These are phyloP conservation scores for Phlegmacium glaucopus DNA, from an alignment of 768 basidiomycete genomes.

Conservation along the genomic window DNA sequence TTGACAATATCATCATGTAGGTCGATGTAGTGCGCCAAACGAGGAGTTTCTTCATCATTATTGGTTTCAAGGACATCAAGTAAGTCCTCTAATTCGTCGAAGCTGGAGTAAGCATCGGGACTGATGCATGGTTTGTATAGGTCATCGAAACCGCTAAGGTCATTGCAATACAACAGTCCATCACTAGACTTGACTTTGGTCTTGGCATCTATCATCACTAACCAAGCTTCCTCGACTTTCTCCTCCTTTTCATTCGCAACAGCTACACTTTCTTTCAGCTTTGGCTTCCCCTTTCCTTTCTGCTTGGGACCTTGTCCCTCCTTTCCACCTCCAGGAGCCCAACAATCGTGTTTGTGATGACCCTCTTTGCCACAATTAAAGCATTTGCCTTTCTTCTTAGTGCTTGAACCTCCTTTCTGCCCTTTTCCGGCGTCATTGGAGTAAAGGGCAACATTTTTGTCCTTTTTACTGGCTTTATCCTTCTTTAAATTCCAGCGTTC, in stretches of 20 bases:
- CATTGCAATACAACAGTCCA: not conserved
- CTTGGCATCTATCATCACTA: not conserved
- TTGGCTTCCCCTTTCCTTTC: too few species aligned
- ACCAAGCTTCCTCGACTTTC: not conserved
- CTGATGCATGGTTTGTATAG: not conserved
- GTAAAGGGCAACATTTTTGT: too few species aligned
- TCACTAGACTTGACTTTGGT: not conserved
- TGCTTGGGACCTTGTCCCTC: slow-evolving; percentile 24
- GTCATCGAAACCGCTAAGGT: too few species aligned
- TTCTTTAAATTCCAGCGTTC: too few species aligned
- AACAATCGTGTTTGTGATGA: slow-evolving; percentile 26
- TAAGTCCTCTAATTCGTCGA: too few species aligned
- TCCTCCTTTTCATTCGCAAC: not conserved
- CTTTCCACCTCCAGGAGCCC: slow-evolving; percentile 30
- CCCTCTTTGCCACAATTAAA: slow-evolving; percentile 13
- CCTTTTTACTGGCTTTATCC: too few species aligned
- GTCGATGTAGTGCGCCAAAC: too few species aligned
- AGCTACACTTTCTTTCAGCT: not conserved
- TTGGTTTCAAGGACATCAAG: too few species aligned
- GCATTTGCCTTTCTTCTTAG: slow-evolving; percentile 24
- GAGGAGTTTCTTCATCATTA: too few species aligned
- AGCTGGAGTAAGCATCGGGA: too few species aligned
- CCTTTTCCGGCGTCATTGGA: too few species aligned
- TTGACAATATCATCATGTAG: too few species aligned
- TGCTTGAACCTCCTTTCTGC: not conserved